A percentile compares a stretch with the other conserved stretches of the same genome.
phyloP scores from a whole-genome alignment of 331 rosid species.

The Rosa hybrid region DNA sequence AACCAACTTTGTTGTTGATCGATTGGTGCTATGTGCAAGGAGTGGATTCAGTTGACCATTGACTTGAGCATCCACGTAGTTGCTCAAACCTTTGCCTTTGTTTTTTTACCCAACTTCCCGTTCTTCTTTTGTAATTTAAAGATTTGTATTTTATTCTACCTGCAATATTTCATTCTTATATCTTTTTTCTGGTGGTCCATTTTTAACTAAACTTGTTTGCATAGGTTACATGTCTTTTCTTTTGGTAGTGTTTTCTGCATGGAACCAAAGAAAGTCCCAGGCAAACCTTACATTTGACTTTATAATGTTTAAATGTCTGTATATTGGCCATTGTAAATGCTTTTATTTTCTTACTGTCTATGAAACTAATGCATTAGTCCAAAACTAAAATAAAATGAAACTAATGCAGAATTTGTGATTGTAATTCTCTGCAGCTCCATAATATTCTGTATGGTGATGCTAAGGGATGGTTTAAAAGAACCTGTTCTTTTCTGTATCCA shows the following conservation, averaged over 20 bases:
- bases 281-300: background rate
- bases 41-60: too few species aligned
- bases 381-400: background rate
- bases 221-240: too few species aligned
- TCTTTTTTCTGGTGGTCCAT: too few species aligned
- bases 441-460: constrained; percentile 65
- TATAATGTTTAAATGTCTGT: background rate
- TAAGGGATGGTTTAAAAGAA: constrained; percentile 61
- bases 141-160: too few species aligned
- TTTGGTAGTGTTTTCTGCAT: too few species aligned
- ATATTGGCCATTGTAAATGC: background rate
- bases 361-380: background rate
- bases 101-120: too few species aligned
- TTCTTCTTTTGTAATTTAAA: too few species aligned
- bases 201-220: too few species aligned
- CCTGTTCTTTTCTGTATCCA: constrained; percentile 40
- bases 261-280: too few species aligned
- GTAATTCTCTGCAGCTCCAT: constrained; percentile 51
- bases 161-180: too few species aligned
- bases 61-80: too few species aligned
- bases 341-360: background rate
- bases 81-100: too few species aligned
- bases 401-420: background rate
- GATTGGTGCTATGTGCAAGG: background rate
- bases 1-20: background rate